Conservation (phyloP, 495 filamentous ascomycete genomes). For the Bathelium albidoporum region DNA sequence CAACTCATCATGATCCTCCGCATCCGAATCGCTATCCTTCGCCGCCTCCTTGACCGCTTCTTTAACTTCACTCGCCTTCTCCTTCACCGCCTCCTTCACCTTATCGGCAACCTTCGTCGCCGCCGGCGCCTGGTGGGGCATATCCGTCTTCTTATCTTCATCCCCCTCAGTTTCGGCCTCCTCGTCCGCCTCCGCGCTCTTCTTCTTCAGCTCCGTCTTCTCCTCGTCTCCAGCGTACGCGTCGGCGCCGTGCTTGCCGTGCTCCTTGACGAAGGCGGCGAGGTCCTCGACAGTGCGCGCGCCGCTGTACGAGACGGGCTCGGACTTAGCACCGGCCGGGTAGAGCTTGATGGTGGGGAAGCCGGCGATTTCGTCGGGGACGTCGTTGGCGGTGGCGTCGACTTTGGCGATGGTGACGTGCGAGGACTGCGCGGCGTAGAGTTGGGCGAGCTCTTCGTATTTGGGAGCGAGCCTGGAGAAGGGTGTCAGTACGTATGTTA, state of each 20-base stretch:
- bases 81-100: constrained; percentile 31
- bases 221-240: constrained; percentile 44
- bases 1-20: constrained; percentile 25
- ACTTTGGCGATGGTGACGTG: constrained; percentile 96
- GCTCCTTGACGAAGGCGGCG: constrained; percentile 85
- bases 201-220: neutral
- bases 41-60: constrained; percentile 29
- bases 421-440: constrained; percentile 64
- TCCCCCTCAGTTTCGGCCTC: constrained; percentile 29
- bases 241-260: constrained; percentile 77
- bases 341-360: constrained; percentile 99
- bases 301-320: constrained; percentile 78
- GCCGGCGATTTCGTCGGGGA: constrained; percentile 90
- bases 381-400: constrained; percentile 92
- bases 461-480: constrained; percentile 51
- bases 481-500: neutral
- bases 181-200: constrained; percentile 23
- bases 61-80: constrained; percentile 29
- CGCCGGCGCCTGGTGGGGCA: constrained; percentile 38
- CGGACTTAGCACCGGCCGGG: constrained; percentile 77
- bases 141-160: constrained; percentile 35
- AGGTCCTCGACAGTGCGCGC: constrained; percentile 89
- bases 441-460: constrained; percentile 69
- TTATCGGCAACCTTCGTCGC: constrained; percentile 45
- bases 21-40: constrained; percentile 11